Evolutionary conservation across 208 protist species (phyloP), one percentile per base, ranked within the genome.

Genomic region (Acanthamoeba healyi): DNA sequence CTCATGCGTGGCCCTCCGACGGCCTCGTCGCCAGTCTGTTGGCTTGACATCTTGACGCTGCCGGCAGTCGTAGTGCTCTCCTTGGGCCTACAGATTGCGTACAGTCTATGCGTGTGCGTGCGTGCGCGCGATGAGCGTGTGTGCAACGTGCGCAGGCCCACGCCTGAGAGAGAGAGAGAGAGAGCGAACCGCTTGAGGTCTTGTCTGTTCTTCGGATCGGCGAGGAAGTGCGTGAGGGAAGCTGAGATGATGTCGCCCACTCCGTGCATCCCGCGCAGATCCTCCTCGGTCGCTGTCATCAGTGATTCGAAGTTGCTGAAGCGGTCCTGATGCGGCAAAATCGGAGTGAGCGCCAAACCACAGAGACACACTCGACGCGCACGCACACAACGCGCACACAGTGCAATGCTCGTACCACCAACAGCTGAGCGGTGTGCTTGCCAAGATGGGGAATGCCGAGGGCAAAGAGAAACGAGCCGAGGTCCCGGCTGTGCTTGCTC

Each of bases 391-490:
- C 34, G 7, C 32, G n/a, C 12, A 38, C 14, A 94, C 89, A 26
- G n/a, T n/a, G n/a, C n/a, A n/a, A n/a, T n/a, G n/a, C n/a, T n/a
- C 46, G 36, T 49, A 79, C 7, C 2, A 88, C 77, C 6, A 96
- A 77, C 4, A 70, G 38, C 10, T 92, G 88, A 22, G 93, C 54
- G 24, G 32, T 77, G 19, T 92, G 38, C 72, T 63, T 94, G 10
- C 95, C 95, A 14, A 96, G 29, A 49, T 90, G 89, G 17, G 95
- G 95, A 44, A 96, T 96, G 82, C 88, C 49, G 0, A 96, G 44
- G 0, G 46, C 92, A 46, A 54, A 84, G 0, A 96, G 36, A 19
- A 96, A 15, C 12, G 67, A 58, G 54, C 12, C 0, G 38, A 96
- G 77, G 26, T 74, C 54, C 29, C 67, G 32, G n/a, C 36, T 32